Percentiles rank a stretch among this genome's conserved stretches.
Evolutionary conservation across 2,329 filamentous ascomycete species (phyloP).

Genomic region (Fusarium tanahbumbuense): DNA sequence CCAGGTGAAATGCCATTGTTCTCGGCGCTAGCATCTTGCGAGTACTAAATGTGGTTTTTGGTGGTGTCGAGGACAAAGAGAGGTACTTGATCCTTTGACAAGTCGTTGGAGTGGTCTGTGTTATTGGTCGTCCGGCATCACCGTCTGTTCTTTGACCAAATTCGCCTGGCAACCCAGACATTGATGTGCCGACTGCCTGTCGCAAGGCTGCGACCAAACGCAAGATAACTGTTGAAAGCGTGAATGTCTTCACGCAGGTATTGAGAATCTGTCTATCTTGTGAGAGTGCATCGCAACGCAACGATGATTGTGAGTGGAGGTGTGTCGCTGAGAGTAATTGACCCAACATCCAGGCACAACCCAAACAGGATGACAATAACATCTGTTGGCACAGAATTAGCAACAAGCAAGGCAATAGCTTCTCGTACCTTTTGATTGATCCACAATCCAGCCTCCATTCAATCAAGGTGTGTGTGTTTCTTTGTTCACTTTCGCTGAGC

Average conservation of each 20-base stretch:
- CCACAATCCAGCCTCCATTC: background rate
- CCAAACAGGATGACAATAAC: conserved; percentile 33
- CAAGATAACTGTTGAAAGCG: fast-evolving
- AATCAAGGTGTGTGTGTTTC: background rate
- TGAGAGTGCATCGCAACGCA: too few relatives aligned
- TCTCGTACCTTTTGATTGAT: background rate
- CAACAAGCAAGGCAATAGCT: background rate
- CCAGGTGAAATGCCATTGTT: conserved; percentile 30
- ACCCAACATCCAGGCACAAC: background rate
- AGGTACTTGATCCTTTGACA: conserved; percentile 11
- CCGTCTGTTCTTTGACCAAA: conserved; percentile 17
- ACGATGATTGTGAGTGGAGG: background rate
- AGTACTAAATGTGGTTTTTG: conserved; percentile 5
- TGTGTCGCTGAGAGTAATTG: background rate
- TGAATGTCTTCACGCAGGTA: fast-evolving
- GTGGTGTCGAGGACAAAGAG: conserved; percentile 32
- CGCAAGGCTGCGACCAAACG: background rate
- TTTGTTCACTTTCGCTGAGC: too few relatives aligned
- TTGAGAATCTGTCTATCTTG: too few relatives aligned
- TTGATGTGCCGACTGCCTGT: too few relatives aligned
- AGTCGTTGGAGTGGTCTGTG: conserved; percentile 25
- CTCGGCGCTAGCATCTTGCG: conserved; percentile 2
- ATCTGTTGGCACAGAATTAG: conserved; percentile 29
- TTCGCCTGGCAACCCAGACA: background rate
- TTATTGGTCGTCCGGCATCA: conserved; percentile 1